Base-by-base conservation (phyloP, 306 rosid species). In the Prunus salicina region DNA sequence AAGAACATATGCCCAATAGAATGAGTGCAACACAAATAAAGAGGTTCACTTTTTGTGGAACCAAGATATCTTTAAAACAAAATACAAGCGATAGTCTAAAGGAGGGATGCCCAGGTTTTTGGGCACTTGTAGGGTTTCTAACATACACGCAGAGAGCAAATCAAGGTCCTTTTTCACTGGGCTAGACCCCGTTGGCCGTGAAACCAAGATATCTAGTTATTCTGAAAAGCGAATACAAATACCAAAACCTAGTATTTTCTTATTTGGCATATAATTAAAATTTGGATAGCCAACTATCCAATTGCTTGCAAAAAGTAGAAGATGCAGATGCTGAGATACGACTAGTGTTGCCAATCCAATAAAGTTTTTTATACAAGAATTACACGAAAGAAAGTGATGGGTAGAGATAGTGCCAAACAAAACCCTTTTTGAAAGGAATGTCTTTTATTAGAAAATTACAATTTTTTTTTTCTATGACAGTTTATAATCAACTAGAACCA, bases 361-460 rank as follows among this genome's bases (percentile, higher is more conserved):
- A 45, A 38, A 24, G 43, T 43, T 71, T 66, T 58, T 69, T 15
- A 68, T 50, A 34, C 19, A 79, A 83, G 69, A 81, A 63, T 62
- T 71, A 72, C 69, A 67, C 79, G 82, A 70, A 67, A 80, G 83
- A 70, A 25, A 88, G 80, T 80, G 83, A 83, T 72, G 68, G 63
- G 79, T 14, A 51, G 70, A 65, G 74, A 57, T 65, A 2, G 34
- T 61, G 84, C 84, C 78, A 78, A 51, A 82, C 57, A 57, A 81
- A 77, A 87, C 60, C 49, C 68, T 73, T 71, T 58, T 56, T 45
- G 80, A 78, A 62, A 70, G 86, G 83, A 84, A 82, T 82, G 84
- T 12, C 72, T 81, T 81, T 93, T 84, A 83, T 83, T 88, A 72
- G 80, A 78, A 89, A 83, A 85, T 84, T 85, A 90, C 92, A 89